Evolutionary conservation across 129 eudicot genomes (phyloP).

Genomic region (Tanacetum coccineum): DNA sequence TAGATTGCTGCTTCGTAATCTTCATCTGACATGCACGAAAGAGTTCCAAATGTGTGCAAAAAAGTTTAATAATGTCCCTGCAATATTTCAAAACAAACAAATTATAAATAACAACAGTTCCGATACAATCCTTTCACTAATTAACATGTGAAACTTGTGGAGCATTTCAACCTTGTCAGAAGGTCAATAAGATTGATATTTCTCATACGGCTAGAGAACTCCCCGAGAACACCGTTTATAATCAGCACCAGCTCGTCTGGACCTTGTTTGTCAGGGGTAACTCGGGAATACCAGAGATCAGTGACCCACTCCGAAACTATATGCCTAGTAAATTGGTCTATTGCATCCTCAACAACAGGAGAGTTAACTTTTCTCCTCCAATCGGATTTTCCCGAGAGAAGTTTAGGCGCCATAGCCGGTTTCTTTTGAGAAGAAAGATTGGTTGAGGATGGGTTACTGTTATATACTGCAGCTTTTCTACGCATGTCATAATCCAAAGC

Average conservation of each 20-base stretch:
- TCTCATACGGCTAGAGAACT: slow-evolving; percentile 82
- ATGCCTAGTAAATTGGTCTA: slow-evolving; percentile 83
- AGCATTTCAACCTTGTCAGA: slow-evolving; percentile 66
- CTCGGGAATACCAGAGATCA: slow-evolving; percentile 88
- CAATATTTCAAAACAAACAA: slow-evolving; percentile 23
- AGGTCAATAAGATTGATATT: slow-evolving; percentile 84
- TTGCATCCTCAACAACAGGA: slow-evolving; percentile 92
- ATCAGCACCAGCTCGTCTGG: slow-evolving; percentile 92
- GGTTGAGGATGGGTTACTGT: slow-evolving; percentile 42
- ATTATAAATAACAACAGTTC: not conserved
- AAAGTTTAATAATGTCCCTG: slow-evolving; percentile 80
- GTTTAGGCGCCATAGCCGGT: slow-evolving; percentile 33
- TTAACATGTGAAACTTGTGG: slow-evolving; percentile 11
- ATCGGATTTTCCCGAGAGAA: slow-evolving; percentile 42
- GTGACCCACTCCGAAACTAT: slow-evolving; percentile 98
- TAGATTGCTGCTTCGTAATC: slow-evolving; percentile 52
- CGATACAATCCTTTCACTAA: slow-evolving; percentile 4
- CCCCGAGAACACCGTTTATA: slow-evolving; percentile 85
- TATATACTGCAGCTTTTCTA: slow-evolving; percentile 82
- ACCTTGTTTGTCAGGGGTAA: slow-evolving; percentile 94
- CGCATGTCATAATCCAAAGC: slow-evolving; percentile 74
- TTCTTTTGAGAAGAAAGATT: slow-evolving; percentile 34
- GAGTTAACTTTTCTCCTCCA: slow-evolving; percentile 93
- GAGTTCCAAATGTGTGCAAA: slow-evolving; percentile 77
- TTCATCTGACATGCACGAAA: slow-evolving; percentile 74